Evolutionary conservation across 202 grass and related monocot species (phyloP).

Genomic region (Musa balbisiana): DNA sequence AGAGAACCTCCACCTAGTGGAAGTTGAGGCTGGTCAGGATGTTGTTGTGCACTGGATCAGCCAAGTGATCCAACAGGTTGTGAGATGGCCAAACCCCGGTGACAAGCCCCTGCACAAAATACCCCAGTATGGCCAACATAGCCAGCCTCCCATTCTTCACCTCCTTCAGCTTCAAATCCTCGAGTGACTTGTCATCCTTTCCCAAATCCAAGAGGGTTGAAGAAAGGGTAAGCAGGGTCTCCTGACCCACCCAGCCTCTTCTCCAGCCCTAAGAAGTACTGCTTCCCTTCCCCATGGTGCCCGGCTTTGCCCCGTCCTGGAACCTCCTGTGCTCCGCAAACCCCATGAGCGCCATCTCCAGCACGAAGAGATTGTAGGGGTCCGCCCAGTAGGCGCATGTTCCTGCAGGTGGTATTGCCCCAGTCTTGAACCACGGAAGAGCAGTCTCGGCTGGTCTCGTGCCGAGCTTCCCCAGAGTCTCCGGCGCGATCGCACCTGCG

Average conservation of each 20-base stretch:
- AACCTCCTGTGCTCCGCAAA: conserved; percentile 95
- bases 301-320: conserved; percentile 89
- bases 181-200: conserved; percentile 68
- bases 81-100: conserved; percentile 68
- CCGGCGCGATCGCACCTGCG: conserved; percentile 59
- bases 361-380: conserved; percentile 85
- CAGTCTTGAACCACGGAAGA: conserved; percentile 86
- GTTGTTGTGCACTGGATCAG: conserved; percentile 90
- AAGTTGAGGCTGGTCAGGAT: conserved; percentile 91
- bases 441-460: conserved; percentile 70
- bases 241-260: conserved; percentile 66
- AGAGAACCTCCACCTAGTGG: conserved; percentile 32
- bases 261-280: conserved; percentile 91
- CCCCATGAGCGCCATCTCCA: conserved; percentile 82
- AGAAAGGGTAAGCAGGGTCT: conserved; percentile 68
- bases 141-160: conserved; percentile 77
- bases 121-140: conserved; percentile 69
- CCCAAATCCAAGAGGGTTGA: conserved; percentile 85
- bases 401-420: conserved; percentile 70
- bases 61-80: conserved; percentile 81
- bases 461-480: conserved; percentile 58
- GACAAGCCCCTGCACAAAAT: conserved; percentile 51
- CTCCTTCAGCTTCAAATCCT: conserved; percentile 80
- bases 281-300: conserved; percentile 76
- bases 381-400: conserved; percentile 93